Evolutionary conservation across 176 grass and related monocot species (phyloP), one percentile per base, ranked within the genome.

Genomic region (Bromus sterilis): DNA sequence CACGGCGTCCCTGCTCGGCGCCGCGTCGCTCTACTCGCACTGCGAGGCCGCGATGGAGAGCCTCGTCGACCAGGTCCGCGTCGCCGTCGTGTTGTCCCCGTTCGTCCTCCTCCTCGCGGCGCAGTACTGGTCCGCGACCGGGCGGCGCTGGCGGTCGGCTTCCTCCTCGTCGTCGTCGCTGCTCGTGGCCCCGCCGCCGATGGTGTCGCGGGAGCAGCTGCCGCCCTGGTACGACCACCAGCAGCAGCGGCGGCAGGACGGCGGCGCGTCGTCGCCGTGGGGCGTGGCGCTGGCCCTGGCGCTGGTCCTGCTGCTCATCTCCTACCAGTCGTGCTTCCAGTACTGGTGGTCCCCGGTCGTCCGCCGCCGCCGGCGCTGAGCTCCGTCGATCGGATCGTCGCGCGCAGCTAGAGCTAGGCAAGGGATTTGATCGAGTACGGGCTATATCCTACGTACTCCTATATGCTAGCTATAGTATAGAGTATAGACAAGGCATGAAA

Each of bases 321-420:
- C 96, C 23, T 95, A 98, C 82, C 96, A 98, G 89, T 91, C 90
- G 2, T 91, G 90, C 79, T 90, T 98, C 87, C 90, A 91, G 24
- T 81, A 93, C 20, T 20, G 87, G 15, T 98, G 92, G 96, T 93
- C 93, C 82, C 96, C 96, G 3, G 88, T 86, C 25, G 26, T 86
- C 40, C 68, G 68, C 23, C 67, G 49, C 33, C 81, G 87, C 26
- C 87, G 90, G 13, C 78, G 74, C 29, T 92, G 83, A 92, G 44
- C 51, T 36, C 67, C 39, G 40, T 18, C 49, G 49, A 18, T 48
- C 58, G 57, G 25, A 8, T 33, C 32, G n/a, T 9, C 7, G 49
- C 49, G 29, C 62, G n/a, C 42, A 29, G 21, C 37, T 46, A 78
- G 37, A 7, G 36, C 36, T 23, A 36, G 35, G 20, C 20, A 4